Conservation (phyloP, 2,329 filamentous ascomycete genomes). For the Alternaria gaisen region DNA sequence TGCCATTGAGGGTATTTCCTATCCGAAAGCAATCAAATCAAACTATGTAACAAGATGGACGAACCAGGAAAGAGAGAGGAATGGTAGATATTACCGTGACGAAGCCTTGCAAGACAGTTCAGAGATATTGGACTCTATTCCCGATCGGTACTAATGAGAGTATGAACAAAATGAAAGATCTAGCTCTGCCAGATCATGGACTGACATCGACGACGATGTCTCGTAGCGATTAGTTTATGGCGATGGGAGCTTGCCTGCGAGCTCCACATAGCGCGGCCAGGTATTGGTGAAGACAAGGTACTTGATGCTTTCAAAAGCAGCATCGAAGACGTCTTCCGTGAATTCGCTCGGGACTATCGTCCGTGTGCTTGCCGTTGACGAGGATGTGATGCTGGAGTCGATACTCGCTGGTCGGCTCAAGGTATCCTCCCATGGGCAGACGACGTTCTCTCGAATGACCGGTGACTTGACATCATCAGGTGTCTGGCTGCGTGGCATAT, state of each 20-base stretch:
- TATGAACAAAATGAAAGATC: not conserved
- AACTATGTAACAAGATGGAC: not conserved
- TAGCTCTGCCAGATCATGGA: not conserved
- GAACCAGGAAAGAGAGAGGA: not conserved
- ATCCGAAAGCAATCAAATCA: constrained; percentile 5
- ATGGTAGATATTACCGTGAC: not conserved
- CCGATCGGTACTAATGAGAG: not conserved
- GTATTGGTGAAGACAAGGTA: constrained; percentile 52
- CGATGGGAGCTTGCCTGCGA: constrained; percentile 29
- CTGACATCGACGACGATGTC: not conserved
- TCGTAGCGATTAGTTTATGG: not conserved
- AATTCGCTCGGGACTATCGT: constrained; percentile 49
- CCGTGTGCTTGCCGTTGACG: constrained; percentile 33
- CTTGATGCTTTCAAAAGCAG: constrained; percentile 50
- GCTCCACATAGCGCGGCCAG: constrained; percentile 49
- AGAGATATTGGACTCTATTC: not conserved
- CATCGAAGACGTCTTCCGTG: constrained; percentile 45
- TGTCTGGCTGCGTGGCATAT: constrained; percentile 38
- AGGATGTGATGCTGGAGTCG: constrained; percentile 35
- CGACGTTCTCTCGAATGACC: constrained; percentile 43
- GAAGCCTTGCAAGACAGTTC: not conserved
- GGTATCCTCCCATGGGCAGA: constrained; percentile 50
- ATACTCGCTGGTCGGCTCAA: constrained; percentile 45
- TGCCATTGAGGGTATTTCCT: constrained; percentile 13
- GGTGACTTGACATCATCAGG: constrained; percentile 37